phyloP scores from a whole-genome alignment of 441 rosid genomes.

The Adansonia gregorii region DNA sequence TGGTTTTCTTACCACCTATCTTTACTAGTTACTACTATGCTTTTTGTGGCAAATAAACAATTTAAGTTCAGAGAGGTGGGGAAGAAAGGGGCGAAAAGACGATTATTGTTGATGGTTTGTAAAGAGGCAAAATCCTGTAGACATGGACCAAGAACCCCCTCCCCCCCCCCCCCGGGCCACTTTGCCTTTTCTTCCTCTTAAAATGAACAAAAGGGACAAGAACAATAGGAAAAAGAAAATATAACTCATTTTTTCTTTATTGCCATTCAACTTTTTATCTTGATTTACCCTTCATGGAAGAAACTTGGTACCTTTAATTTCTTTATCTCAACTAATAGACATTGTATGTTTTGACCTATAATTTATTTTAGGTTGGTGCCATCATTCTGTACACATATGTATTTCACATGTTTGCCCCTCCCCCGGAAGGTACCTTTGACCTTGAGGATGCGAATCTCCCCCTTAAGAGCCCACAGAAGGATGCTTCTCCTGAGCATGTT shows the following conservation, averaged over 20 bases:
- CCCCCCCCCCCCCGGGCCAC: neutral
- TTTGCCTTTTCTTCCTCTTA: neutral
- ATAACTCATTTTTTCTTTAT: neutral
- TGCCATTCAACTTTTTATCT: neutral
- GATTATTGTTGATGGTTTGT: neutral
- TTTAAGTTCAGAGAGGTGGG: neutral
- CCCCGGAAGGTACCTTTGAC: slow-evolving; percentile 86
- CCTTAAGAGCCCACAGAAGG: slow-evolving; percentile 52
- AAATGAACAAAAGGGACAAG: neutral
- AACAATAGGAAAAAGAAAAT: neutral
- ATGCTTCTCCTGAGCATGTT: slow-evolving; percentile 56
- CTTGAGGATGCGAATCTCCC: slow-evolving; percentile 58
- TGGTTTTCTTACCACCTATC: neutral
- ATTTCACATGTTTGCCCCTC: slow-evolving; percentile 89
- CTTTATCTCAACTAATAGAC: neutral
- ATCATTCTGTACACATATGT: slow-evolving; percentile 93
- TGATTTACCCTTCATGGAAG: neutral
- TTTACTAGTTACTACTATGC: neutral
- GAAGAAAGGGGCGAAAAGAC: neutral
- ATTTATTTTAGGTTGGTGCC: slow-evolving; percentile 86
- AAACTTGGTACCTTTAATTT: neutral
- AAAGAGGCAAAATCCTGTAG: neutral
- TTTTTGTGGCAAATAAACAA: neutral
- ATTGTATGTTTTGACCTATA: slow-evolving; percentile 14
- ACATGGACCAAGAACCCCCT: neutral